Evolutionary conservation across 1,284 basidiomycete species (phyloP).

Genomic region (Cutaneotrichosporon arboriforme): DNA sequence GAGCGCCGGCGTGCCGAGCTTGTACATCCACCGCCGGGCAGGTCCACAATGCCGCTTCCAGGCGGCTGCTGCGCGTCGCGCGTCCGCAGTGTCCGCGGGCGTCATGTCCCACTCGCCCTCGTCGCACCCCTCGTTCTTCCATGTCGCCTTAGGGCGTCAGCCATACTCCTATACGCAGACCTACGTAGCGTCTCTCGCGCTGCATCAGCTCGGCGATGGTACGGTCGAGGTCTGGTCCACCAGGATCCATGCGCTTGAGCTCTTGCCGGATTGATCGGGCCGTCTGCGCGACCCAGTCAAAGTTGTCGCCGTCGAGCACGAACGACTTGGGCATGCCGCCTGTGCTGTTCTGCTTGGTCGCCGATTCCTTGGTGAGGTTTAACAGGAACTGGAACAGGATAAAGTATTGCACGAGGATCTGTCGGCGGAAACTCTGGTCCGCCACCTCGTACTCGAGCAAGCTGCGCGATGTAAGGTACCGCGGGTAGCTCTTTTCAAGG

Average conservation of each 20-base stretch:
- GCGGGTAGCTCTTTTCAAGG: constrained; percentile 34
- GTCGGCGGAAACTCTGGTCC: constrained; percentile 44
- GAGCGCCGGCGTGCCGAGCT: constrained; percentile 37
- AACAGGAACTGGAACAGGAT: constrained; percentile 47
- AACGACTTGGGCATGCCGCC: constrained; percentile 44
- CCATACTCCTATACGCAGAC: no score
- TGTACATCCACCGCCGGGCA: constrained; percentile 25
- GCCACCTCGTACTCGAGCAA: constrained; percentile 40
- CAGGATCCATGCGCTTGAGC: constrained; percentile 30
- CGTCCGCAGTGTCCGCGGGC: constrained; percentile 18
- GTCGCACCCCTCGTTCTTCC: constrained; percentile 45
- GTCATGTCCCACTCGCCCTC: constrained; percentile 37
- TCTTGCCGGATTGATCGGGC: constrained; percentile 31
- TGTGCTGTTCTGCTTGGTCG: constrained; percentile 38
- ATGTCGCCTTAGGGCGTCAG: constrained; percentile 27
- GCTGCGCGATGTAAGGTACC: constrained; percentile 40
- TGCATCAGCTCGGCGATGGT: constrained; percentile 36
- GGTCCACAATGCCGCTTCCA: constrained; percentile 23
- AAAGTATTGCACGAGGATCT: constrained; percentile 45
- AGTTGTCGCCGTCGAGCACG: constrained; percentile 31
- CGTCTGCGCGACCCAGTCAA: constrained; percentile 32
- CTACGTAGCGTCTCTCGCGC: constrained; percentile 38
- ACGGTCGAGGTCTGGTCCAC: constrained; percentile 34
- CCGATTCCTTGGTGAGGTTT: constrained; percentile 35
- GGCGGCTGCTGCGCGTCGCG: constrained; percentile 12